A percentile compares a stretch with the other conserved stretches of the same genome.
These are phyloP conservation scores for Torrubiellomyces zombiae DNA, from an alignment of 2,329 filamentous ascomycete genomes.

Conservation along the genomic window DNA sequence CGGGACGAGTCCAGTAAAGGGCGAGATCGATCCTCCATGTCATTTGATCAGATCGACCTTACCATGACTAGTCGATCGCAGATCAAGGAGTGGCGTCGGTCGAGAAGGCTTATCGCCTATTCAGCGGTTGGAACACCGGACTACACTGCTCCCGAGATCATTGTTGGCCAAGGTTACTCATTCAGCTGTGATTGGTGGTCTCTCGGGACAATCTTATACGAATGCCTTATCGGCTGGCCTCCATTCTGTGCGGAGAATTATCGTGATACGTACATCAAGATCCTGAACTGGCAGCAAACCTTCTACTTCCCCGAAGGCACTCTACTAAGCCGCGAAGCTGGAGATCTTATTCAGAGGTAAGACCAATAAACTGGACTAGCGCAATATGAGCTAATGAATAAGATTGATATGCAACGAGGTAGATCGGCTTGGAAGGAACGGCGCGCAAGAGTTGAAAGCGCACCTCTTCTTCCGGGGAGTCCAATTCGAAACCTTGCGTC, in stretches of 20 bases:
- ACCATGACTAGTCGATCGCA: constrained; percentile 93
- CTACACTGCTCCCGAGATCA: constrained; percentile 97
- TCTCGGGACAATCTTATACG: constrained; percentile 97
- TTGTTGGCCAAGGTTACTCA: constrained; percentile 87
- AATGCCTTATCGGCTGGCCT: constrained; percentile 95
- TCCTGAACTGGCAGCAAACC: constrained; percentile 92
- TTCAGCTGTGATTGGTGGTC: constrained; percentile 99
- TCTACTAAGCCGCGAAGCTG: constrained; percentile 70
- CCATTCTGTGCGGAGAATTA: constrained; percentile 98
- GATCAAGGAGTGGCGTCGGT: constrained; percentile 97
- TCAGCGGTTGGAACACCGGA: constrained; percentile 96
- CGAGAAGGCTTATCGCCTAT: constrained; percentile 86
- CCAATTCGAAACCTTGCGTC: constrained; percentile 79
- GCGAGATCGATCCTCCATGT: constrained; percentile 77
- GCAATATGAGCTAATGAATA: not conserved
- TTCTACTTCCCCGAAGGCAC: constrained; percentile 95
- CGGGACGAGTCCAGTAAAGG: constrained; percentile 59
- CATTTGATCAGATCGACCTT: constrained; percentile 92
- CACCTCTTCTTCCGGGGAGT: constrained; percentile 95
- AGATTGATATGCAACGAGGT: constrained; percentile 90
- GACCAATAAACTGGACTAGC: constrained; percentile 10
- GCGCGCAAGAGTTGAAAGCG: constrained; percentile 78
- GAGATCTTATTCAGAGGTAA: constrained; percentile 82
- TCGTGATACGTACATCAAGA: constrained; percentile 96
- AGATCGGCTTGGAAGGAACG: constrained; percentile 72